These are phyloP conservation scores for Tilletia indica DNA, from an alignment of 1,284 basidiomycete genomes.

Conservation along the genomic window DNA sequence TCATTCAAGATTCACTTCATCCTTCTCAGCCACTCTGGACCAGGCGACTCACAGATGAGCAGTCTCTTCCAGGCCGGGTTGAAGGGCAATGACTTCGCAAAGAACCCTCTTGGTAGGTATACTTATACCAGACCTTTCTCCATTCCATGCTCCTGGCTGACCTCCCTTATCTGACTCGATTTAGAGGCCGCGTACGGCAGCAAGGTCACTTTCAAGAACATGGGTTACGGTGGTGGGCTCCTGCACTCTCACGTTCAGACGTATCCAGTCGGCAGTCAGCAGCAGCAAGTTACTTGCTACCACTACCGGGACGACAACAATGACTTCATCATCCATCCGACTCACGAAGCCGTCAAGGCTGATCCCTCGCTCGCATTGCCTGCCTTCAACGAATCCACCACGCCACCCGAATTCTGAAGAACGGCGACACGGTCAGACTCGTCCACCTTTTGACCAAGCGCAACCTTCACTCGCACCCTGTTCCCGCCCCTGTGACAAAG, in stretches of 20 bases:
- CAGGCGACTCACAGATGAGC: conserved; percentile 97
- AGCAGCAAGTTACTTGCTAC: conserved; percentile 98
- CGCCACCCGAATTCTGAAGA: conserved; percentile 65
- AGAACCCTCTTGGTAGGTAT: conserved; percentile 67
- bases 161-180: background rate
- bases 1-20: conserved; percentile 96
- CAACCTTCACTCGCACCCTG: conserved; percentile 87
- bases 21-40: conserved; percentile 87
- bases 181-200: conserved; percentile 83
- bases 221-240: conserved; percentile 94
- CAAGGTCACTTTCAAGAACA: conserved; percentile 89
- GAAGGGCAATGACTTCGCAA: conserved; percentile 84
- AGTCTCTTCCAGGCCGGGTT: conserved; percentile 98
- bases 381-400: conserved; percentile 19
- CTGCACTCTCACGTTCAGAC: conserved; percentile 94
- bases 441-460: conserved; percentile 77
- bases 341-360: conserved; percentile 64
- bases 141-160: background rate
- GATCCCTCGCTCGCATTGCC: background rate
- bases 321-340: conserved; percentile 78
- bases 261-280: conserved; percentile 84
- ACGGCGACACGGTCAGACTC: conserved; percentile 79
- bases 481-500: conserved; percentile 85
- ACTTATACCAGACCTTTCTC: conserved; percentile 51
- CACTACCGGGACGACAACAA: conserved; percentile 99